A percentile compares a stretch with the other conserved stretches of the same genome.
Evolutionary conservation across 2,329 filamentous ascomycete species (phyloP).

Genomic region (Epichloe elymi): DNA sequence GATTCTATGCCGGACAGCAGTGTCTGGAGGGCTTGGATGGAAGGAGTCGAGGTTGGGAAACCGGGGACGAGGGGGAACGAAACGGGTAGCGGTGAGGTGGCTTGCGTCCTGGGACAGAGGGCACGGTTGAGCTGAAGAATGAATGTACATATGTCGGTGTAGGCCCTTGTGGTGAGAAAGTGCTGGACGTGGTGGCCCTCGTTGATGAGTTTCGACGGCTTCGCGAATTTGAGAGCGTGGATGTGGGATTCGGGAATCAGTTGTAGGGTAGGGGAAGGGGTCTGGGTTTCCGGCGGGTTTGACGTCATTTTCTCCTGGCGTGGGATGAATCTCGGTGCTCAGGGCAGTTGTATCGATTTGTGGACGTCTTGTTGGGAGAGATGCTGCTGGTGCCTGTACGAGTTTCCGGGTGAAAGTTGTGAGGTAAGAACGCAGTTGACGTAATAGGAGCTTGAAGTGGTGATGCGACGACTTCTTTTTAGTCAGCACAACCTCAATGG

Average conservation of each 20-base stretch:
- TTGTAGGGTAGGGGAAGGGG: constrained; percentile 23
- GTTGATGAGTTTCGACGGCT: constrained; percentile 70
- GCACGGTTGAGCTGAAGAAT: constrained; percentile 81
- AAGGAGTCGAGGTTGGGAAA: constrained; percentile 27
- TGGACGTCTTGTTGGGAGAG: not conserved
- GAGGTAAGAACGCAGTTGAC: not conserved
- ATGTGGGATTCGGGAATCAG: constrained; percentile 34
- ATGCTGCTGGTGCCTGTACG: not conserved
- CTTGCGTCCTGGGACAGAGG: constrained; percentile 58
- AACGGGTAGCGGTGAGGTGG: constrained; percentile 14
- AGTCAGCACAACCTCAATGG: not conserved
- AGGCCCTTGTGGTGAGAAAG: constrained; percentile 72
- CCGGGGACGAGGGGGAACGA: constrained; percentile 31
- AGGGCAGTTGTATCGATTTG: not conserved
- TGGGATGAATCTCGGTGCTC: not conserved
- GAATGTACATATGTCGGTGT: constrained; percentile 77
- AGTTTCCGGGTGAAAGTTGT: not conserved
- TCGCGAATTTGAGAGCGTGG: constrained; percentile 38
- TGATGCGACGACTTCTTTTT: not conserved
- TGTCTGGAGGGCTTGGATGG: constrained; percentile 50
- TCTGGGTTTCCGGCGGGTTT: constrained; percentile 6
- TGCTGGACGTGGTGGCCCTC: constrained; percentile 67
- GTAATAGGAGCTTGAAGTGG: too few relatives aligned
- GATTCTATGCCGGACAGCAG: constrained; percentile 52
- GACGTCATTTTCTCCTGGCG: not conserved